phyloP scores from a whole-genome alignment of 208 protist genomes.

The Lotmaria passim region DNA sequence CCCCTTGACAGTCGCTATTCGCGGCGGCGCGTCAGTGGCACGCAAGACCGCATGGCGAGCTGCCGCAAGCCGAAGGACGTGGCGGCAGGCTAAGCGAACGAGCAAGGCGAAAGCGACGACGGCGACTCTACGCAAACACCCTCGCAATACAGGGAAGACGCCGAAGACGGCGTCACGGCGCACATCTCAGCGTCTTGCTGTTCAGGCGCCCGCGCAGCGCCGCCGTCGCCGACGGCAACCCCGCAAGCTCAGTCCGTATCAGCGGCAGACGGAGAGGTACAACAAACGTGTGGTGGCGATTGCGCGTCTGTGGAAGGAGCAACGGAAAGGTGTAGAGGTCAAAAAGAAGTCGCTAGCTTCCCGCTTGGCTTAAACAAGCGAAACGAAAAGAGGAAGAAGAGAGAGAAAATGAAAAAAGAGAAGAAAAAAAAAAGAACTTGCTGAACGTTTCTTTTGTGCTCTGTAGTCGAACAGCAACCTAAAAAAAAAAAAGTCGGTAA shows the following conservation, averaged over 20 bases:
- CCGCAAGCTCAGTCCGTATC: constrained; percentile 39
- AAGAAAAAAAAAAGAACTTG: not conserved
- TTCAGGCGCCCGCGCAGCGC: not conserved
- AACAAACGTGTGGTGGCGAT: constrained; percentile 87
- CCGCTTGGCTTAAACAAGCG: constrained; percentile 6
- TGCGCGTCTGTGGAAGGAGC: constrained; percentile 78
- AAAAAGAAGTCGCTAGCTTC: constrained; percentile 11
- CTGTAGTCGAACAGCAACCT: too few relatives aligned
- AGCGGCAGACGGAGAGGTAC: constrained; percentile 77
- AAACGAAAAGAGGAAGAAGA: too few relatives aligned
- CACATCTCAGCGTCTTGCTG: not conserved
- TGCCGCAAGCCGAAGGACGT: not conserved
- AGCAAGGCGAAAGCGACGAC: not conserved
- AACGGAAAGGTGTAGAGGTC: constrained; percentile 32
- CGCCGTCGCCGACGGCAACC: not conserved
- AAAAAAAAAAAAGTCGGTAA: not conserved
- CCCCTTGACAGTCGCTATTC: not conserved
- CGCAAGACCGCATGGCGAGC: not conserved
- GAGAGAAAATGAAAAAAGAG: not conserved
- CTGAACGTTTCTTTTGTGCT: too few relatives aligned
- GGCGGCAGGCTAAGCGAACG: not conserved
- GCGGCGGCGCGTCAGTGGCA: not conserved
- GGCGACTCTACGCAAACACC: not conserved
- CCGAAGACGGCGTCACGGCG: not conserved
- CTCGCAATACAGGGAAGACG: not conserved